Evolutionary conservation across 2,329 filamentous ascomycete genomes (phyloP).

Genomic region (Blumeriella jaapii): DNA sequence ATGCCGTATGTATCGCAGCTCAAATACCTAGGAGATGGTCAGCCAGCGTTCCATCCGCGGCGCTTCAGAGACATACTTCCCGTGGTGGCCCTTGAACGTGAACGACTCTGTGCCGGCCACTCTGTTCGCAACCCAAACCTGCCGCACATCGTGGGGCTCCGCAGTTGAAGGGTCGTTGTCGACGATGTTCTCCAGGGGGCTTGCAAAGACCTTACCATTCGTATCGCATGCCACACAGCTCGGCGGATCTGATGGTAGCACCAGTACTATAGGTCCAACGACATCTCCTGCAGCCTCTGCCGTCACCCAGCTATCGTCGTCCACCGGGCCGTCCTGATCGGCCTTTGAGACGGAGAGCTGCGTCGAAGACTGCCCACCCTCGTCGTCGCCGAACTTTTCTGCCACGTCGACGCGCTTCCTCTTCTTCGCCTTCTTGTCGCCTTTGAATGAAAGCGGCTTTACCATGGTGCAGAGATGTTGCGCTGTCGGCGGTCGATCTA

Average conservation of each 20-base stretch:
- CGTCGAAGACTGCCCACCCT: slow-evolving; percentile 15
- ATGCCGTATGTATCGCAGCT: slow-evolving; percentile 76
- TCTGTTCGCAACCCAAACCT: slow-evolving; percentile 86
- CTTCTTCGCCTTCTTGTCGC: slow-evolving; percentile 92
- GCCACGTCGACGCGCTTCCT: slow-evolving; percentile 57
- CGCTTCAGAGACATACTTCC: slow-evolving; percentile 43
- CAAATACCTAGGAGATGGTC: slow-evolving; percentile 51
- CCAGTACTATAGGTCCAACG: slow-evolving; percentile 69
- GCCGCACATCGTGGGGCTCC: slow-evolving; percentile 89
- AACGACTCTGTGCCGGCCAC: slow-evolving; percentile 72
- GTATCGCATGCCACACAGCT: slow-evolving; percentile 77
- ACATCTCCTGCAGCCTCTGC: slow-evolving; percentile 67
- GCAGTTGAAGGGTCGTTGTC: slow-evolving; percentile 73
- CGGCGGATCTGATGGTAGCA: slow-evolving; percentile 63
- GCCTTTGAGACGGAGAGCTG: slow-evolving; percentile 14
- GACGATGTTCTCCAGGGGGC: slow-evolving; percentile 75
- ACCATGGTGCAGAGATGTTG: slow-evolving; percentile 47
- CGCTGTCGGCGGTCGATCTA: background rate
- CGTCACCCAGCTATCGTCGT: slow-evolving; percentile 85
- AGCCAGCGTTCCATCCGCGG: slow-evolving; percentile 3
- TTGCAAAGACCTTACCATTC: slow-evolving; percentile 74
- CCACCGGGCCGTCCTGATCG: slow-evolving; percentile 22
- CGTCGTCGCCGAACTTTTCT: slow-evolving; percentile 28
- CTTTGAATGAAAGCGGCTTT: slow-evolving; percentile 88
- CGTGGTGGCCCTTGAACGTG: slow-evolving; percentile 84